Base-by-base conservation (phyloP, 2,329 filamentous ascomycete genomes). In the Alternaria tenuissima region DNA sequence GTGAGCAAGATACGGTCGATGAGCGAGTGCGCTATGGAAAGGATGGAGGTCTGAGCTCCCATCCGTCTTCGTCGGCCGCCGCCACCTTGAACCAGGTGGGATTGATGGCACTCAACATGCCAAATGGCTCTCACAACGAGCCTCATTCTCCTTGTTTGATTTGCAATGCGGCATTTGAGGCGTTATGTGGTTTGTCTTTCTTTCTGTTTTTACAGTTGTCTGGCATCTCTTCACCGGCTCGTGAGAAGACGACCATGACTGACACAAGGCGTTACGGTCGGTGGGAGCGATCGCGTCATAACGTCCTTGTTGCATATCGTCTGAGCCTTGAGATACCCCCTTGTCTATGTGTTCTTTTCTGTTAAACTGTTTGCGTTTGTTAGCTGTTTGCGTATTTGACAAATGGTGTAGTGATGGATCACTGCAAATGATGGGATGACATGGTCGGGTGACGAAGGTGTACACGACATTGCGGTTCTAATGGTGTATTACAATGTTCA, bases 11-110 rank as follows among this genome's bases (percentile, higher is more conserved):
- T 84, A 12, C 78, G 84, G 36, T 82, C 82, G 4, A 81, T 85
- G 80, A 85, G 83, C 63, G 83, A 86, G 70, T 82, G 85, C 56
- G 79, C 86, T 55, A 79, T 81, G 48, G 84, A 85, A 48, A 78
- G 78, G 11, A 85, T 86, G 82, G 84, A 86, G 63, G 78, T 86
- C 49, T 85, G 56, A 69, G 34, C 36, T 39, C 32, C 3, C 24
- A 43, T 52, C 12, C 16, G 16, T 30, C 12, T 14, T 7, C 28
- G 28, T 18, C 30, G 20, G 44, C 2, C 32, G 32, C 28, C 44
- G 28, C 46, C 46, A 48, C 5, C 0, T 30, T n/a, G 38, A 22
- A 41, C 18, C 38, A 41, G 8, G 18, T 41, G 32, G 30, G 12
- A 20, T 48, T 24, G 30, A 48, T 48, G 46, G 46, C 32, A 49